phyloP scores from a whole-genome alignment of 1,284 basidiomycete species.

The Puccinia novopanici region DNA sequence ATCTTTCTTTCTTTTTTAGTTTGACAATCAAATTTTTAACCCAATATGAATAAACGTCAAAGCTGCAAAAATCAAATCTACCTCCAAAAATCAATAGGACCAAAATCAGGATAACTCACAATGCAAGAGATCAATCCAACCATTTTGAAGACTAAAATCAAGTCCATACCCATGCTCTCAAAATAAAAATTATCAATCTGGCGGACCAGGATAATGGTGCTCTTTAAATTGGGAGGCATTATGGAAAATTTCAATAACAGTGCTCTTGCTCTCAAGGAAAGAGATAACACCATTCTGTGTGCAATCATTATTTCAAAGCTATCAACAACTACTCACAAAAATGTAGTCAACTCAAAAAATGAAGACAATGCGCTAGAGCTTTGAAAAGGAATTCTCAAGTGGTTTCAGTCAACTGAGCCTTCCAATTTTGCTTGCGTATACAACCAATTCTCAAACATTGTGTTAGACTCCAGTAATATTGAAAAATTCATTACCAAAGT shows the following conservation, averaged over 20 bases:
- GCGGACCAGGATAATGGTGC: background rate
- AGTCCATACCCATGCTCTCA: background rate
- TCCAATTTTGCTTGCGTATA: slow-evolving; percentile 4
- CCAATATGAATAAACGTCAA: too few species aligned
- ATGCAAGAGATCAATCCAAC: slow-evolving; percentile 5
- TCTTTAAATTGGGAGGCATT: slow-evolving; percentile 10
- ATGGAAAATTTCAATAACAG: background rate
- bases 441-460: background rate
- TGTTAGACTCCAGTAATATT: slow-evolving; percentile 11
- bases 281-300: slow-evolving; percentile 16
- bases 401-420: background rate
- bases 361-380: background rate
- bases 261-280: background rate
- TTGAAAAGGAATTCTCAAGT: background rate
- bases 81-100: too few species aligned
- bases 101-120: background rate
- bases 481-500: slow-evolving; percentile 14
- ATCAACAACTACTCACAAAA: background rate
- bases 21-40: too few species aligned
- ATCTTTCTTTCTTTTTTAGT: too few species aligned
- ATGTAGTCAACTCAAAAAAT: background rate
- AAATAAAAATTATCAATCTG: slow-evolving; percentile 3
- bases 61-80: too few species aligned
- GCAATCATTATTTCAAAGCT: background rate
- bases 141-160: background rate